A percentile compares a stretch with the other conserved stretches of the same genome.
These are phyloP conservation scores for Colletotrichum lupini DNA, from an alignment of 2,329 filamentous ascomycete genomes.

Conservation along the genomic window DNA sequence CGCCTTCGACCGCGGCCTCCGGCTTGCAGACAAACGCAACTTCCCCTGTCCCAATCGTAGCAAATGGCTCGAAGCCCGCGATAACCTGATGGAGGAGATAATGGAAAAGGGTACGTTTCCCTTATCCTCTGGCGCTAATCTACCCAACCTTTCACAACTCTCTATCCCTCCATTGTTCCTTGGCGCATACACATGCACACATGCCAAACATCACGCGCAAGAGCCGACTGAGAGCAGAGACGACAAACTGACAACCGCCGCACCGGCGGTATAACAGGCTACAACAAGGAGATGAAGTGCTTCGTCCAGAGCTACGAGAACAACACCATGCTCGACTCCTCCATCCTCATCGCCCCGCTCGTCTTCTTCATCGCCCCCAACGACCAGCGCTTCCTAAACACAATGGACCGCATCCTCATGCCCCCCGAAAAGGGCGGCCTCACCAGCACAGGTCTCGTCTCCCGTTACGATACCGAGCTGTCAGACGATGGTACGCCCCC, in stretches of 20 bases:
- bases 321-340: conserved; percentile 76
- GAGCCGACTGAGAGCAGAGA: too few species aligned
- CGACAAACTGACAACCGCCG: neutral
- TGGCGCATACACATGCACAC: too few species aligned
- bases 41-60: conserved; percentile 77
- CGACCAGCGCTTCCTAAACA: conserved; percentile 79
- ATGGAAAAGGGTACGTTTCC: conserved; percentile 71
- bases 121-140: neutral
- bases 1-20: conserved; percentile 79
- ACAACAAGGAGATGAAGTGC: conserved; percentile 74
- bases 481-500: conserved; percentile 73
- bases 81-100: conserved; percentile 78
- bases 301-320: conserved; percentile 84
- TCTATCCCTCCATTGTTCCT: neutral
- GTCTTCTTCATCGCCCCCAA: conserved; percentile 85
- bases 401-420: conserved; percentile 77
- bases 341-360: conserved; percentile 79
- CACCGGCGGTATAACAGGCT: conserved; percentile 56
- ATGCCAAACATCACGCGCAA: neutral
- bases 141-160: neutral
- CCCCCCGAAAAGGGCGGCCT: conserved; percentile 80
- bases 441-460: conserved; percentile 80
- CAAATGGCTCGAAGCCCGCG: conserved; percentile 74
- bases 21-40: conserved; percentile 79
- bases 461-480: conserved; percentile 76